Base-by-base conservation (phyloP, 768 basidiomycete genomes). In the Crepidotus variabilis region DNA sequence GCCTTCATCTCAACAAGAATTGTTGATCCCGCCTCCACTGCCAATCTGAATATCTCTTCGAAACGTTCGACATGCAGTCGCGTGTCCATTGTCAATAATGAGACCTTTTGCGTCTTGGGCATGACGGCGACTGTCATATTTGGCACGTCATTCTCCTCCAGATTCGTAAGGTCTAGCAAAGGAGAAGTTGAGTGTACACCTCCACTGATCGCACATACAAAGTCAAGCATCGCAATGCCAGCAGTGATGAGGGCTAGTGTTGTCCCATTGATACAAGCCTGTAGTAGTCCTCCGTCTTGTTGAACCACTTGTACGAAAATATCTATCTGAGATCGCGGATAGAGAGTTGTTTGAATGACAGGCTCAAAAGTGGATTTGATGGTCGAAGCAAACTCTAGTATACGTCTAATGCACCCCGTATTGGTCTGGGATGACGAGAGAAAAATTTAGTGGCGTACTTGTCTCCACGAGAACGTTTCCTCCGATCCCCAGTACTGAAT, bases 301-400 rank as follows among this genome's bases (percentile, higher is more conserved):
- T 97, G 92, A 36, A 97, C 75, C 24, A 99, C 87, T 69, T 96
- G 94, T 6, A 99, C 79, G 70, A 87, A 91, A 58, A 99, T 87
- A 72, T 96, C 92, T 69, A 99, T 97, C 69, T 94, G 87, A 33
- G 91, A 91, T 50, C 97, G 87, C 20, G 96, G 96, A 72, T 97
- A 98, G 48, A 99, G 81, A 58, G 80, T 81, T 6, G 90, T 89
- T 68, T 94, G 90, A 21, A 99, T 83, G 54, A 96, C 93, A 43
- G 95, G 94, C 67, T 98, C 96, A 67, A 99, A 98, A 0, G 97
- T 98, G 28, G 92, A 87, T 73, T 92, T 91, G 60, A 98, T 86
- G 21, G 87, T 84, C 2, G 92, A 79, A 10, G 88, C 90, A 60
- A 97, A 78, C 72, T 99, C 97, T 58, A 90, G 76, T 60, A 92